Conservation (phyloP, 78 protist species). For the Monosiga brevicollis region DNA sequence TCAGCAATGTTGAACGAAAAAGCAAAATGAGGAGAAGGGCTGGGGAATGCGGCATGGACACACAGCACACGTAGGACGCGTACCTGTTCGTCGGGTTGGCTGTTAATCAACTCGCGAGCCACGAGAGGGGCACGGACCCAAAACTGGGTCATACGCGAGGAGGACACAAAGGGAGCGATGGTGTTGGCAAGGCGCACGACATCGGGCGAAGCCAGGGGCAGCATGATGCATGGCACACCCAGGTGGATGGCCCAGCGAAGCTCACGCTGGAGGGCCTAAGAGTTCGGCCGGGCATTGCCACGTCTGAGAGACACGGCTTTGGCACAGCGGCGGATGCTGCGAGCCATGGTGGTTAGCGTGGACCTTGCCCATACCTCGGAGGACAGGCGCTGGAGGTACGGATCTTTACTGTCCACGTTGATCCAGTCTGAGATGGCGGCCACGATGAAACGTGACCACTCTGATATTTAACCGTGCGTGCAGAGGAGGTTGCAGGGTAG, state of each 20-base stretch:
- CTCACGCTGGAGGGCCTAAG: neutral
- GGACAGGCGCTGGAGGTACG: neutral
- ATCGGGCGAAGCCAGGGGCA: neutral
- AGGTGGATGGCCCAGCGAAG: neutral
- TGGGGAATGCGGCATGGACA: neutral
- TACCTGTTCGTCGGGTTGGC: neutral
- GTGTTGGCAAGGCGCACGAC: neutral
- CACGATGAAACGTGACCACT: no score
- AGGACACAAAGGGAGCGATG: neutral
- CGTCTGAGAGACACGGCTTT: no score
- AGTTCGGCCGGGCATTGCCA: neutral
- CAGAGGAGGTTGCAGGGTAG: no score
- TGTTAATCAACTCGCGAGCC: no score
- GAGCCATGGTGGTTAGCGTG: no score
- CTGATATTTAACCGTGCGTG: no score
- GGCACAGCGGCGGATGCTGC: no score
- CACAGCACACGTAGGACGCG: neutral
- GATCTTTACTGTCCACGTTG: neutral
- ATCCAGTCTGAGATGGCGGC: no score
- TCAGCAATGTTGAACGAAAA: neutral
- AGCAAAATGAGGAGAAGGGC: neutral
- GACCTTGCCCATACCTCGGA: neutral
- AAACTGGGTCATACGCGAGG: no score
- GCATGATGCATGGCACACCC: neutral
- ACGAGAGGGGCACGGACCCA: no score